Percentiles rank a stretch among this genome's conserved stretches.
Conservation (phyloP, 129 eudicot species). For the Apium graveolens region DNA sequence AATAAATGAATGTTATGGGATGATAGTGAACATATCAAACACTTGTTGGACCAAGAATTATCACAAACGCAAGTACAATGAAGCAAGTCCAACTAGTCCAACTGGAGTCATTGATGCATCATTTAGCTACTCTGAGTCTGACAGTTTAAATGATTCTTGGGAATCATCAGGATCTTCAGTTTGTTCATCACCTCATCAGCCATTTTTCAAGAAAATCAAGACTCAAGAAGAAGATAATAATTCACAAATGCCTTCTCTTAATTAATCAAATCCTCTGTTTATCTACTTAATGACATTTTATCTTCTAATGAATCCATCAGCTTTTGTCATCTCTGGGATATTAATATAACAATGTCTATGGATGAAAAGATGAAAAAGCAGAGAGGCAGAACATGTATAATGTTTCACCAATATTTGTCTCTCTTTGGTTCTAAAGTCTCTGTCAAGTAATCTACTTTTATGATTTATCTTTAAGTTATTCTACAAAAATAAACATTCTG, state of each 20-base stretch:
- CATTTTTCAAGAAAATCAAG: constrained; percentile 29
- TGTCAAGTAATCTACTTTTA: constrained; percentile 1
- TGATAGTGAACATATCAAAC: constrained; percentile 26
- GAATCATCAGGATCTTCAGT: constrained; percentile 4
- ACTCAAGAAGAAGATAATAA: constrained; percentile 28
- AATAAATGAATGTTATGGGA: constrained; percentile 46
- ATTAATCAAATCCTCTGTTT: background rate
- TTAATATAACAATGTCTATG: background rate
- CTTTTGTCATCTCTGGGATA: background rate
- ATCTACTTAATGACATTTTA: background rate
- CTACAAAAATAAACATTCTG: background rate
- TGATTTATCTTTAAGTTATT: constrained; percentile 1
- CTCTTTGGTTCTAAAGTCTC: background rate
- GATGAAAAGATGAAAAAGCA: background rate
- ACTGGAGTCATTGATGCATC: constrained; percentile 44
- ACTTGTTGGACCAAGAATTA: constrained; percentile 8
- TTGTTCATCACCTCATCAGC: constrained; percentile 6
- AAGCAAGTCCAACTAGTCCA: constrained; percentile 29
- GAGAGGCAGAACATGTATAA: background rate
- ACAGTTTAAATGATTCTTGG: constrained; percentile 29
- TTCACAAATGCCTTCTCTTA: constrained; percentile 18
- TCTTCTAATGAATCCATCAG: constrained; percentile 3
- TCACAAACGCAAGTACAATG: constrained; percentile 34
- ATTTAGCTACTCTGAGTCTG: constrained; percentile 27
- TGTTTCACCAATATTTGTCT: background rate